Percentiles rank a stretch among this genome's conserved stretches.
phyloP scores from a whole-genome alignment of 192 early-diverging fungal genomes.

The Chytriomyces sp. region DNA sequence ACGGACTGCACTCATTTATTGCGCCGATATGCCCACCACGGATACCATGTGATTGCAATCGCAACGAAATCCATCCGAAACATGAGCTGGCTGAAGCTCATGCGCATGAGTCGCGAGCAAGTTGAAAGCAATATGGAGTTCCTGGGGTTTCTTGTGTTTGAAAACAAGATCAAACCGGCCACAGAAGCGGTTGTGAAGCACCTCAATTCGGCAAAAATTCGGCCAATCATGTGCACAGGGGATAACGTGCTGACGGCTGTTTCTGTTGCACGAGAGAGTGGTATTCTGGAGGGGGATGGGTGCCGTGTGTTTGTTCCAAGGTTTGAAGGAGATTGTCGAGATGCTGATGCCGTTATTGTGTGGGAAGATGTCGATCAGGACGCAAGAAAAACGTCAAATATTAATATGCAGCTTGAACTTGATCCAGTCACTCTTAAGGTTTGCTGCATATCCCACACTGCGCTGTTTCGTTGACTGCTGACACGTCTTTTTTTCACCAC shows the following conservation, averaged over 20 bases:
- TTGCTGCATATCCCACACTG: not conserved
- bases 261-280: conserved; percentile 92
- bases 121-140: conserved; percentile 87
- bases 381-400: conserved; percentile 57
- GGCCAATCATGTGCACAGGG: conserved; percentile 97
- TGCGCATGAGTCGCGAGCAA: conserved; percentile 81
- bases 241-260: conserved; percentile 97
- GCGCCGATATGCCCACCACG: conserved; percentile 88
- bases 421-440: conserved; percentile 43
- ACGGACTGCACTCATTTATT: conserved; percentile 81
- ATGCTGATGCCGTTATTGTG: conserved; percentile 63
- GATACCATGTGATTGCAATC: conserved; percentile 96
- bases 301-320: conserved; percentile 81
- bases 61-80: conserved; percentile 77
- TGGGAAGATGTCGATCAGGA: conserved; percentile 76
- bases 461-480: not conserved
- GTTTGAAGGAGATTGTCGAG: conserved; percentile 59
- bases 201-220: conserved; percentile 81
- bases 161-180: conserved; percentile 95
- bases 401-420: conserved; percentile 45
- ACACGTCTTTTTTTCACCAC: not conserved
- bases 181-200: conserved; percentile 78
- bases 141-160: conserved; percentile 96
- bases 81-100: conserved; percentile 74
- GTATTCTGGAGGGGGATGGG: conserved; percentile 72